These are phyloP conservation scores for Leccinum truebloodii DNA, from an alignment of 768 basidiomycete genomes.

Conservation along the genomic window DNA sequence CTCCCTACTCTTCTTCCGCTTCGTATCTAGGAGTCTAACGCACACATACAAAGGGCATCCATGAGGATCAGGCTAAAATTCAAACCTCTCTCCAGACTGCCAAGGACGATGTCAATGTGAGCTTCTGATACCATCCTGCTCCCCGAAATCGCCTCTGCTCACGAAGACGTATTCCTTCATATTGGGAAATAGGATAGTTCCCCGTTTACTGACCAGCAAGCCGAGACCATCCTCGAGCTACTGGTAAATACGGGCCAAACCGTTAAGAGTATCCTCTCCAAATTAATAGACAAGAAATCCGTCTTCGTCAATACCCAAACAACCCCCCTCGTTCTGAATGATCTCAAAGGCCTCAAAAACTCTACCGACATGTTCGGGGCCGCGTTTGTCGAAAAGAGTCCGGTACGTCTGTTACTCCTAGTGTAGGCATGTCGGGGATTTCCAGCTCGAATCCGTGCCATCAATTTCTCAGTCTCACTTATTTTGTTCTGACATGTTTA, in stretches of 20 bases:
- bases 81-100: rapidly evolving
- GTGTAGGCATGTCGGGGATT: not conserved
- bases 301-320: rapidly evolving
- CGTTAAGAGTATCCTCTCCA: not conserved
- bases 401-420: slow-evolving; percentile 8
- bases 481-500: not conserved
- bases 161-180: not conserved
- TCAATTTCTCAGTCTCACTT: not conserved
- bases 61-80: rapidly evolving
- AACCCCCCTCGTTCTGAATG: rapidly evolving
- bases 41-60: not conserved
- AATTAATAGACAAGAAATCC: not conserved
- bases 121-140: not conserved
- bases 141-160: not conserved
- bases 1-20: not conserved
- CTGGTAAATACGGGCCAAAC: rapidly evolving
- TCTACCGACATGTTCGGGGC: not conserved
- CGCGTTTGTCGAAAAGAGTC: not conserved
- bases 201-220: not conserved
- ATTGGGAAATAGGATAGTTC: not conserved
- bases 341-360: not conserved
- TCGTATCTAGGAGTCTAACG: not conserved
- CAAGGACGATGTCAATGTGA: not conserved
- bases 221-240: rapidly evolving
- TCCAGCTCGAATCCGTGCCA: not conserved